A percentile compares a stretch with the other conserved stretches of the same genome.
phyloP scores from a whole-genome alignment of 768 basidiomycete species.

The Lentinula aciculospora region DNA sequence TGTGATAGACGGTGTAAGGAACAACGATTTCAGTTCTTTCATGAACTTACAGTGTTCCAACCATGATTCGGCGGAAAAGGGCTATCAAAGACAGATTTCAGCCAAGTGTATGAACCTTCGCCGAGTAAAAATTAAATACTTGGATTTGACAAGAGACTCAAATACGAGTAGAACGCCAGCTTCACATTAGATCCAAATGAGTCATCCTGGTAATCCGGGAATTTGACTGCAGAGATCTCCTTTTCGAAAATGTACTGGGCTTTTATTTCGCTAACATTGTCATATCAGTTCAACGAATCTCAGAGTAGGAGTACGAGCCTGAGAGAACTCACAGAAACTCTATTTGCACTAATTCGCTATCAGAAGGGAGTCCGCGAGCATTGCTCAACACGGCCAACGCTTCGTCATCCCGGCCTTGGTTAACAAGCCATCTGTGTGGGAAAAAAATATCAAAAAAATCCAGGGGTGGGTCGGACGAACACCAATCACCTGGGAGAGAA shows the following conservation, averaged over 20 bases:
- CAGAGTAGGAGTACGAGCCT: neutral
- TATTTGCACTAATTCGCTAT: constrained; percentile 63
- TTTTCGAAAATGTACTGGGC: constrained; percentile 71
- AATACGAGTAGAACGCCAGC: constrained; percentile 55
- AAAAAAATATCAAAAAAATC: neutral
- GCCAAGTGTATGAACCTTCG: neutral
- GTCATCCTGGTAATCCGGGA: constrained; percentile 63
- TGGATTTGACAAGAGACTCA: constrained; percentile 50
- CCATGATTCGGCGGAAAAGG: constrained; percentile 55
- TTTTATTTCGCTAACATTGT: constrained; percentile 52
- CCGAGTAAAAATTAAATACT: constrained; percentile 22
- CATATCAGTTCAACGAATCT: neutral
- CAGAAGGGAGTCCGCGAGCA: constrained; percentile 48
- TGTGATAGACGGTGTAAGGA: neutral
- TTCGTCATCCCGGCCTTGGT: constrained; percentile 72
- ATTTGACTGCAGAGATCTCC: constrained; percentile 49
- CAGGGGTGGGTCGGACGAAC: neutral
- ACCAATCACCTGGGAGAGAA: constrained; percentile 62
- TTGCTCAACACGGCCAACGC: constrained; percentile 57
- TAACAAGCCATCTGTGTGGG: constrained; percentile 62
- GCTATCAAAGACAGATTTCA: constrained; percentile 25
- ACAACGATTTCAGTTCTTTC: neutral
- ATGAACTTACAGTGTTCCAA: constrained; percentile 46
- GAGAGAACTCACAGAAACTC: constrained; percentile 55
- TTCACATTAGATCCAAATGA: constrained; percentile 51